Percentiles rank a stretch among this genome's conserved stretches.
phyloP scores from a whole-genome alignment of 2,329 filamentous ascomycete genomes.

The Sporothrix inflata region DNA sequence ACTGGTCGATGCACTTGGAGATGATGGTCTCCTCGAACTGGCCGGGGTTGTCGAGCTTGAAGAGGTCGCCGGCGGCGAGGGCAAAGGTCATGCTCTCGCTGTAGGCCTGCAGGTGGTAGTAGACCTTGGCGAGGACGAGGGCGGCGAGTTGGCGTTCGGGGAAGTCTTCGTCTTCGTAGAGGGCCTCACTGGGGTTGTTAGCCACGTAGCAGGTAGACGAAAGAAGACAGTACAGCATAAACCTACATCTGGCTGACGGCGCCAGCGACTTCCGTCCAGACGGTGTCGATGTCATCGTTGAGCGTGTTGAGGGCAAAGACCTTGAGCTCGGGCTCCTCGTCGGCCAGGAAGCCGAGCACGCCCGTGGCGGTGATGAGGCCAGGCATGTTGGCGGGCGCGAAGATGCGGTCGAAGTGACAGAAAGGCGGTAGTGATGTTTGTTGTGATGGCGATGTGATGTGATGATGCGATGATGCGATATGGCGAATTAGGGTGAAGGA shows the following conservation, averaged over 20 bases:
- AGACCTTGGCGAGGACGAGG: slow-evolving; percentile 94
- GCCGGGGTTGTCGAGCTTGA: slow-evolving; percentile 86
- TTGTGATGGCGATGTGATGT: neutral
- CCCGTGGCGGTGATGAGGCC: slow-evolving; percentile 92
- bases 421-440: neutral
- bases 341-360: slow-evolving; percentile 90
- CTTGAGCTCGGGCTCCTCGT: slow-evolving; percentile 92
- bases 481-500: neutral
- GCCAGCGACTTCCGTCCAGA: slow-evolving; percentile 96
- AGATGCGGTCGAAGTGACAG: no score
- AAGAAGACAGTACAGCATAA: no score
- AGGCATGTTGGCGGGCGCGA: slow-evolving; percentile 66
- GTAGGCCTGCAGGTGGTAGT: slow-evolving; percentile 98
- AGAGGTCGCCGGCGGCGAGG: slow-evolving; percentile 89
- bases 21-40: slow-evolving; percentile 99
- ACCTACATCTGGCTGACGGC: slow-evolving; percentile 90
- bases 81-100: slow-evolving; percentile 99
- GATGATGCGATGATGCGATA: neutral
- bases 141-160: slow-evolving; percentile 92
- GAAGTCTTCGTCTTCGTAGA: slow-evolving; percentile 96
- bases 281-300: slow-evolving; percentile 93
- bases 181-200: slow-evolving; percentile 72
- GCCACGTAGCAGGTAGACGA: no score
- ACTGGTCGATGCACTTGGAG: slow-evolving; percentile 96
- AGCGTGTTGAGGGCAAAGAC: slow-evolving; percentile 93